These are phyloP conservation scores for Cercospora janseana DNA, from an alignment of 2,329 filamentous ascomycete genomes.

Conservation along the genomic window DNA sequence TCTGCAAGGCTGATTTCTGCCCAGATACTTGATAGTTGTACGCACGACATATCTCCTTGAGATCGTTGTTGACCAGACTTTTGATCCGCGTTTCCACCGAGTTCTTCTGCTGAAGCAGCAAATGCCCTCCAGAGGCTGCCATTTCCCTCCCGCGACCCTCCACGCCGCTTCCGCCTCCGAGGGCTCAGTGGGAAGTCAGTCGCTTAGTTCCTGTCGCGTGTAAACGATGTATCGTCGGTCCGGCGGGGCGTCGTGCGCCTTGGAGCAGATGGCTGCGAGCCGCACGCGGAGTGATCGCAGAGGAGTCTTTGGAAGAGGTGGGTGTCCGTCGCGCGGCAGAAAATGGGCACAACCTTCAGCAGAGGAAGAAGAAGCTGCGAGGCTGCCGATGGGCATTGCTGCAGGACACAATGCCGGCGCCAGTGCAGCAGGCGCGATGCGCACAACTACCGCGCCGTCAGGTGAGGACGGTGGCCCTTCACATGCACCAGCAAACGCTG, in stretches of 20 bases:
- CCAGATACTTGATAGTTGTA: constrained; percentile 77
- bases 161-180: constrained; percentile 2
- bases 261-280: neutral
- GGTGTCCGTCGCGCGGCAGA: constrained; percentile 3
- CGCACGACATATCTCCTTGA: constrained; percentile 72
- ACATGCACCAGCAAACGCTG: constrained; percentile 6
- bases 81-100: constrained; percentile 42
- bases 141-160: constrained; percentile 21
- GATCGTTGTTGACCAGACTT: constrained; percentile 61
- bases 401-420: neutral
- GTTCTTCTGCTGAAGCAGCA: constrained; percentile 42
- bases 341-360: neutral
- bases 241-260: neutral
- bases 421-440: constrained; percentile 1
- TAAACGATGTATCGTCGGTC: neutral
- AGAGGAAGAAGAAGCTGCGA: constrained; percentile 8
- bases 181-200: neutral
- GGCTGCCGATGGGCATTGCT: constrained; percentile 4
- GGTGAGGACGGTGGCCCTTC: constrained; percentile 3
- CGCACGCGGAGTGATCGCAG: neutral
- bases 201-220: too few species aligned
- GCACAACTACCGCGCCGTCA: neutral
- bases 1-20: constrained; percentile 79
- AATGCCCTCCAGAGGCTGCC: constrained; percentile 37
- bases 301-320: neutral